phyloP scores from a whole-genome alignment of 2,329 filamentous ascomycete species.

The Thermoascus crustaceus region DNA sequence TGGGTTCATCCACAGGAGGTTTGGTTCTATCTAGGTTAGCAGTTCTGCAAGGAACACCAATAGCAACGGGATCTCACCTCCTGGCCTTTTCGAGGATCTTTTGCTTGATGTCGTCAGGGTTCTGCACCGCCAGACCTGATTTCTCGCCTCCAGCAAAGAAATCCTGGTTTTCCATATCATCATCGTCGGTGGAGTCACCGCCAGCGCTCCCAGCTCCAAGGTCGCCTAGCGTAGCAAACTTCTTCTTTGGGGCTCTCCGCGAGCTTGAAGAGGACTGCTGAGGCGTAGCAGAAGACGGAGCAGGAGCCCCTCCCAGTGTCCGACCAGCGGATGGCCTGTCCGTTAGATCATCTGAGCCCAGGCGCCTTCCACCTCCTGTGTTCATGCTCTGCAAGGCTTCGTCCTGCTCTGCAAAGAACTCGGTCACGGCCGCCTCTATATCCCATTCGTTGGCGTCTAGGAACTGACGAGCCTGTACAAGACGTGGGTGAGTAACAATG shows the following conservation, averaged over 20 bases:
- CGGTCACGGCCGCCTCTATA: constrained; percentile 52
- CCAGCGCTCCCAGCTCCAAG: constrained; percentile 28
- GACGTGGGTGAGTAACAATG: not conserved
- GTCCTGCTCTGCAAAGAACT: constrained; percentile 49
- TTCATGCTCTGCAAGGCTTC: constrained; percentile 28
- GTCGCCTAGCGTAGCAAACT: constrained; percentile 42
- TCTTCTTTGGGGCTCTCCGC: constrained; percentile 32
- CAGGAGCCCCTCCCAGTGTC: constrained; percentile 25
- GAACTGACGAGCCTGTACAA: constrained; percentile 55
- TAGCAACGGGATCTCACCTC: constrained; percentile 15
- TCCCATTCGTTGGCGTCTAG: constrained; percentile 61
- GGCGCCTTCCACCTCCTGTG: constrained; percentile 15
- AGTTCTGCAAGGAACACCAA: not conserved
- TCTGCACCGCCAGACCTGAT: constrained; percentile 59
- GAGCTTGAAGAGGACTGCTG: constrained; percentile 20
- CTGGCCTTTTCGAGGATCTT: constrained; percentile 43
- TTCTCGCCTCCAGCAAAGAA: constrained; percentile 60
- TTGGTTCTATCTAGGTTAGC: constrained; percentile 19
- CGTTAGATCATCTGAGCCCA: constrained; percentile 16
- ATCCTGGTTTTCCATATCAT: constrained; percentile 47
- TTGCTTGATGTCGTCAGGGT: constrained; percentile 49
- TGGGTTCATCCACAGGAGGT: constrained; percentile 36
- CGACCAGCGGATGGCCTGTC: constrained; percentile 19
- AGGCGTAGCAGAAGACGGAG: constrained; percentile 21
- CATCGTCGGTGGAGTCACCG: constrained; percentile 41